Conservation (phyloP, 225 moss, liverwort and hornwort genomes). For the Marchantia polymorpha region DNA sequence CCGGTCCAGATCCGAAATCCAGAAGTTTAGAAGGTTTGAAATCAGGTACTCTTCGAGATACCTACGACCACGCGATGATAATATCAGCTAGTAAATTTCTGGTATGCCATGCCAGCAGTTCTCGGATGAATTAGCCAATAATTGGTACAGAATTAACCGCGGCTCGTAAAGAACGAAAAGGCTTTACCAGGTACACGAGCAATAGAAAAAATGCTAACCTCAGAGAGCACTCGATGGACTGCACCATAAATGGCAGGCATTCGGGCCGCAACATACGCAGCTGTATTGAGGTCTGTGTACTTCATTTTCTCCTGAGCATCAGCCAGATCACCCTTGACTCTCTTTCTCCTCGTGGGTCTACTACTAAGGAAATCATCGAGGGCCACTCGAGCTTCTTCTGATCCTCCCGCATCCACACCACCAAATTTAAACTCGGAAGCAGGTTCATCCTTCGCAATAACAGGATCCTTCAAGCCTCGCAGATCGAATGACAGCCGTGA, state of each 20-base stretch:
- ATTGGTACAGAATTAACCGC: not conserved
- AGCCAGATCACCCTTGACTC: conserved; percentile 39
- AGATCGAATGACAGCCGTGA: conserved; percentile 62
- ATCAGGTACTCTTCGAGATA: conserved; percentile 62
- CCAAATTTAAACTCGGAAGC: conserved; percentile 23
- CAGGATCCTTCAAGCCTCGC: conserved; percentile 49
- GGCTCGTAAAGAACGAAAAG: not conserved
- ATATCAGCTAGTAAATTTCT: not conserved
- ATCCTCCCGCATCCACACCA: conserved; percentile 32
- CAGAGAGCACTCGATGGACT: conserved; percentile 74
- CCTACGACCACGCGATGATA: conserved; percentile 28
- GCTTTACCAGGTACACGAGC: not conserved
- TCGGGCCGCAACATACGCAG: conserved; percentile 89
- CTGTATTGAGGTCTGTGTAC: conserved; percentile 71
- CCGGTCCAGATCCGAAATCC: conserved; percentile 91
- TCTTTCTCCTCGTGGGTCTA: conserved; percentile 45
- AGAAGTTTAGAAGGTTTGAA: conserved; percentile 64
- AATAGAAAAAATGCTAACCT: conserved; percentile 33
- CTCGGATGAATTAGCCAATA: not conserved
- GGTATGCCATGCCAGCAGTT: not conserved
- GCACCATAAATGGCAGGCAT: conserved; percentile 96
- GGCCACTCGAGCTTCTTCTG: conserved; percentile 68
- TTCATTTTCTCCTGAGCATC: conserved; percentile 39
- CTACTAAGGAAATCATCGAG: conserved; percentile 62
- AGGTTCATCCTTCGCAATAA: conserved; percentile 11